phyloP scores from a whole-genome alignment of 1,139 yeast genomes.

The Scheffersomyces segobiensis region DNA sequence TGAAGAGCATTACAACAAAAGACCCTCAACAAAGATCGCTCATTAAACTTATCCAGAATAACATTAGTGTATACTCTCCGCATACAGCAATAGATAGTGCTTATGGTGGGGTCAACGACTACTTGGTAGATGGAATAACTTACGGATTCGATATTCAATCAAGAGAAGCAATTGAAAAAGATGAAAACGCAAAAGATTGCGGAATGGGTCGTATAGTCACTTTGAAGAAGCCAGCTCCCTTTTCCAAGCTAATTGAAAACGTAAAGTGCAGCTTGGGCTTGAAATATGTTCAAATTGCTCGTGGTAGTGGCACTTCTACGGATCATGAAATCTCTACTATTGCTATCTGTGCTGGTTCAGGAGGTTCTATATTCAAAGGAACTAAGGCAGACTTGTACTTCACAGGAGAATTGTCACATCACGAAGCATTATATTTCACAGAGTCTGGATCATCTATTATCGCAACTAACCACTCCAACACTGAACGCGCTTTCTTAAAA shows the following conservation, averaged over 20 bases:
- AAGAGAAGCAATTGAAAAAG: constrained; percentile 31
- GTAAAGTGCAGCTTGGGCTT: constrained; percentile 59
- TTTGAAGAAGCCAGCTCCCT: constrained; percentile 42
- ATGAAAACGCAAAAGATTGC: constrained; percentile 39
- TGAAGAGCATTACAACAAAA: constrained; percentile 66
- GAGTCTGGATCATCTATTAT: constrained; percentile 78
- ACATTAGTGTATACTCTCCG: constrained; percentile 88
- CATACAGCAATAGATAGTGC: constrained; percentile 98
- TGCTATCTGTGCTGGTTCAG: constrained; percentile 98
- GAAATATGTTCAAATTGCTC: constrained; percentile 64
- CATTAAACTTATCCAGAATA: constrained; percentile 67
- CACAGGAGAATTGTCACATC: constrained; percentile 95
- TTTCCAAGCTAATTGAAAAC: constrained; percentile 48
- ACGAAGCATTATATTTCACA: constrained; percentile 71
- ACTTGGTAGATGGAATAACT: constrained; percentile 69
- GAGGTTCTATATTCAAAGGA: constrained; percentile 66
- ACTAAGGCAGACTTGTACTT: constrained; percentile 73
- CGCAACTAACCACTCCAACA: constrained; percentile 84
- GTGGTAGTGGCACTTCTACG: constrained; percentile 30
- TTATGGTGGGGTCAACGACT: constrained; percentile 87
- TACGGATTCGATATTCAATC: constrained; percentile 20
- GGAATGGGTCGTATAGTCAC: constrained; percentile 84
- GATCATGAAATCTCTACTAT: constrained; percentile 43
- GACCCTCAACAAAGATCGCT: constrained; percentile 85
- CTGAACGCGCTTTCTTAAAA: constrained; percentile 81